A percentile compares a stretch with the other conserved stretches of the same genome.
These are phyloP conservation scores for Colletotrichum tamarilloi DNA, from an alignment of 2,329 filamentous ascomycete genomes.

Conservation along the genomic window DNA sequence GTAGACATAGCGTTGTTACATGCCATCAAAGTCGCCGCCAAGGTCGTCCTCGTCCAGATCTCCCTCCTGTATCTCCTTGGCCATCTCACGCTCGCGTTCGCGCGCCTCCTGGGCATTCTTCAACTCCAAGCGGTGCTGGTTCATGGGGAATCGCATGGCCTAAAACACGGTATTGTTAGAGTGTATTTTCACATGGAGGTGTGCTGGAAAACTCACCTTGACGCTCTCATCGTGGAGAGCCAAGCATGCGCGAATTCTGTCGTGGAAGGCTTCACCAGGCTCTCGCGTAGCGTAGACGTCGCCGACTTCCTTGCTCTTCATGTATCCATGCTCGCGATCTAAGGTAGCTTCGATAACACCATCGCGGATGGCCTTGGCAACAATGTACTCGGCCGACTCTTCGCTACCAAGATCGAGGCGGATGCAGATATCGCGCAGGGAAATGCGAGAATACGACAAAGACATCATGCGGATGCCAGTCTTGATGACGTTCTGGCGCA, in stretches of 20 bases:
- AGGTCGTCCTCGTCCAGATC: conserved; percentile 97
- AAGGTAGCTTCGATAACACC: conserved; percentile 96
- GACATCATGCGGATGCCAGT: conserved; percentile 99
- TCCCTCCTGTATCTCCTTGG: conserved; percentile 98
- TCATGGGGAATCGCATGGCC: conserved; percentile 99
- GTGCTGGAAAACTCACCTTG: conserved; percentile 70
- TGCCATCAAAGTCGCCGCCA: conserved; percentile 94
- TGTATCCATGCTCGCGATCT: conserved; percentile 94
- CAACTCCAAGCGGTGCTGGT: conserved; percentile 95
- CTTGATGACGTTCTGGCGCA: conserved; percentile 99
- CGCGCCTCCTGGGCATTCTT: conserved; percentile 99
- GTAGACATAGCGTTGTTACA: conserved; percentile 65
- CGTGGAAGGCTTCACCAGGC: conserved; percentile 96
- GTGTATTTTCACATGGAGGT: not conserved
- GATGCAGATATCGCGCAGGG: conserved; percentile 95
- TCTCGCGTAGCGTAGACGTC: conserved; percentile 97
- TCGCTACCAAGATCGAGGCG: conserved; percentile 93
- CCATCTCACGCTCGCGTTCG: conserved; percentile 94
- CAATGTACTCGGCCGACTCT: conserved; percentile 98
- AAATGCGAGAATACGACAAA: conserved; percentile 96
- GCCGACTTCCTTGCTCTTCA: conserved; percentile 97
- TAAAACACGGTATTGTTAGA: conserved; percentile 50
- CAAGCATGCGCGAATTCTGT: conserved; percentile 92
- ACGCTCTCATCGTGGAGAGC: conserved; percentile 96
- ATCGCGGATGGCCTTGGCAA: conserved; percentile 97